phyloP scores from a whole-genome alignment of 768 basidiomycete genomes.

The Clitopilus passeckerianus region DNA sequence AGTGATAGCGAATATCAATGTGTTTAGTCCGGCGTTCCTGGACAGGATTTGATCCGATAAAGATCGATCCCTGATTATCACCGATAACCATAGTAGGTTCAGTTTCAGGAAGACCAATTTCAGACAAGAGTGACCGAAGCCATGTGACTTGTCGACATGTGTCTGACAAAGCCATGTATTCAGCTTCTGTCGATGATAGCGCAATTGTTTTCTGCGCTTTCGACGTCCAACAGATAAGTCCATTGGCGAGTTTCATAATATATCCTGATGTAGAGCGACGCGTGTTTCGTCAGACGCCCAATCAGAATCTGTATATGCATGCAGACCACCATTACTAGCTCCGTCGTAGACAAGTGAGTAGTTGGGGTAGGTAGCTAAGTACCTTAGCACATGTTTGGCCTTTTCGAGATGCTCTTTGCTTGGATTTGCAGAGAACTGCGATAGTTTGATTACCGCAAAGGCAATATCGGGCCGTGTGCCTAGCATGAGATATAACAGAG shows the following conservation, averaged over 20 bases:
- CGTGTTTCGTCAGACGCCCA: conserved; percentile 13
- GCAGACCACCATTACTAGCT: not conserved
- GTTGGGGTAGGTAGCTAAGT: conserved; percentile 13
- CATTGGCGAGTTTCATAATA: conserved; percentile 22
- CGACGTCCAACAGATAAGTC: conserved; percentile 27
- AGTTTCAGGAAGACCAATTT: conserved; percentile 12
- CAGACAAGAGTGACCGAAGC: conserved; percentile 18
- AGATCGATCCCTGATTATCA: conserved; percentile 18
- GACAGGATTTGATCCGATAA: conserved; percentile 5
- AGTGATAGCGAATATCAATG: conserved; percentile 9
- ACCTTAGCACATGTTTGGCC: conserved; percentile 13
- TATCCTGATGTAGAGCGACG: conserved; percentile 27
- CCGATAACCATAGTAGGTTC: conserved; percentile 8
- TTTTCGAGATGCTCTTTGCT: conserved; percentile 13
- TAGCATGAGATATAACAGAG: conserved; percentile 17
- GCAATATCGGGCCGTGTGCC: conserved; percentile 15
- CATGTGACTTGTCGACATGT: conserved; percentile 20
- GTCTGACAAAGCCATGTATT: conserved; percentile 25
- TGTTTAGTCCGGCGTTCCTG: conserved; percentile 5
- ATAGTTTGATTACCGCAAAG: conserved; percentile 4
- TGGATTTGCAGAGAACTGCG: conserved; percentile 15
- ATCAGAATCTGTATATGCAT: conserved; percentile 13
- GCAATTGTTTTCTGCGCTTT: conserved; percentile 27
- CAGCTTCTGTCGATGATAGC: conserved; percentile 28
- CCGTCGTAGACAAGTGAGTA: conserved; percentile 5